Evolutionary conservation across 225 moss, liverwort and hornwort species (phyloP).

Genomic region (Asterella californica): DNA sequence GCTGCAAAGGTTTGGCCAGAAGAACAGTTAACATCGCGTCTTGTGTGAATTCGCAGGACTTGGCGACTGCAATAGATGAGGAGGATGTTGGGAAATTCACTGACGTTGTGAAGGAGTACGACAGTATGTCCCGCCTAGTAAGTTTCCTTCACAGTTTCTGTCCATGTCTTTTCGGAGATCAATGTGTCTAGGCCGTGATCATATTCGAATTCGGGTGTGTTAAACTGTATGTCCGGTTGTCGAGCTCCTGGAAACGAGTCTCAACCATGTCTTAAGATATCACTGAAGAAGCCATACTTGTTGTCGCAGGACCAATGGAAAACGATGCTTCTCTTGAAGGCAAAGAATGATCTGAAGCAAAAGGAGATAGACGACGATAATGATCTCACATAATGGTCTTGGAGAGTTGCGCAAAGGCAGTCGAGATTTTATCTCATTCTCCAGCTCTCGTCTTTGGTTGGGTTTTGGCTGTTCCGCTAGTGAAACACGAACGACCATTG

Average conservation of each 20-base stretch:
- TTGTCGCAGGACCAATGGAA: conserved; percentile 94
- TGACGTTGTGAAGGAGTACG: conserved; percentile 92
- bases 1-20: background rate
- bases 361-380: conserved; percentile 69
- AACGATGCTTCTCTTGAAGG: conserved; percentile 87
- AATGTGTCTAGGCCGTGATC: background rate
- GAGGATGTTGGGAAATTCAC: conserved; percentile 78
- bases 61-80: conserved; percentile 60
- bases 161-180: background rate
- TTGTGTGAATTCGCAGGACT: conserved; percentile 42
- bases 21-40: background rate
- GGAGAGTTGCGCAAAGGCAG: background rate
- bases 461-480: conserved; percentile 7
- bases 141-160: conserved; percentile 23
- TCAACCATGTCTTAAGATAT: background rate
- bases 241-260: background rate
- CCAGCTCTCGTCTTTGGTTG: background rate
- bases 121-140: conserved; percentile 93
- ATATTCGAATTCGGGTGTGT: too few relatives aligned
- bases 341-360: conserved; percentile 87
- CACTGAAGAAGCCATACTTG: background rate
- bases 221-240: background rate
- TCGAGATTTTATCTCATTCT: conserved; percentile 1
- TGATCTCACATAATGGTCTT: background rate
- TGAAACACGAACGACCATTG: conserved; percentile 12